Evolutionary conservation across 176 grass and related monocot genomes (phyloP), one percentile per base, ranked within the genome.

Genomic region (Avena eriantha): DNA sequence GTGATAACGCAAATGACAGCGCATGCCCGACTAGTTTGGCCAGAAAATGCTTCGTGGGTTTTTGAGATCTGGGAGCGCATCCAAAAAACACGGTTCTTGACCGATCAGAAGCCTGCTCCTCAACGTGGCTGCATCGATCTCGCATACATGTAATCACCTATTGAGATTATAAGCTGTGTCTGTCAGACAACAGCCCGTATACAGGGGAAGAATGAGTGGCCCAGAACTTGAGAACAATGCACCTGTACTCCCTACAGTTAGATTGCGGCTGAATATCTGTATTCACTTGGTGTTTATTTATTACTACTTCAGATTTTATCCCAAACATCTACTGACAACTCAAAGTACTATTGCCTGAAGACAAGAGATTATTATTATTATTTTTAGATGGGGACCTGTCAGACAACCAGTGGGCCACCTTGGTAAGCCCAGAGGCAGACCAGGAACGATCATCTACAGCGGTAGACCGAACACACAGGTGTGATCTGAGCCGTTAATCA

Each of bases 101-200:
- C 53, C 55, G 33, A 54, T 46, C 45, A 31, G 43, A 71, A 16
- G 43, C 65, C 6, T 86, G 72, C 72, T 86, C 80, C 84, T 65
- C 63, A 66, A 79, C 89, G 84, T 90, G 89, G 80, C 23, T 87
- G 80, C 89, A 79, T 63, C 80, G 47, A 53, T 83, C 89, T 55
- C 60, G 65, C 33, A 72, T 72, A 41, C 39, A 41, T 41, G 5
- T 83, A 47, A 47, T 41, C 49, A 11, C 35, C 74, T 73, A 18
- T 39, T 59, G 12, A 68, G 19, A 76, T 77, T 69, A n/a, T 57
- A 77, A 89, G 79, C 83, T 90, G 84, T 79, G 80, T 69, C 80
- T 46, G 46, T 6, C 45, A 87, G 80, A 23, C 88, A 82, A 85
- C 73, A 86, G 79, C 84, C 35, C 26, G 46, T 51, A 71, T 48